Evolutionary conservation across 164 flowering plant genomes (phyloP).

Genomic region (Vitis labrusca): DNA sequence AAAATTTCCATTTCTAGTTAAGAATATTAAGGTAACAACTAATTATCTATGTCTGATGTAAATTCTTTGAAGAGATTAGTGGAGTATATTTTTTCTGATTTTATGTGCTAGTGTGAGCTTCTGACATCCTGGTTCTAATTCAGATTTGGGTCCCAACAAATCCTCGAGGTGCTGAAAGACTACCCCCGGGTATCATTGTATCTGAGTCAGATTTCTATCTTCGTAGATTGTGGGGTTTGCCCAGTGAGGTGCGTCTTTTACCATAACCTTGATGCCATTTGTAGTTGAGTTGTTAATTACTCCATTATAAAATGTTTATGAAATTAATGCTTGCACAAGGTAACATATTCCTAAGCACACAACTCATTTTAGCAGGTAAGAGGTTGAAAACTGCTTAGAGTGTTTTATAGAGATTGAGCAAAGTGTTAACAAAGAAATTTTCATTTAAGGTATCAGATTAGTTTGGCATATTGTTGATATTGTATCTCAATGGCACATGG

Average conservation of each 20-base stretch:
- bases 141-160: constrained; percentile 61
- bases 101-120: neutral
- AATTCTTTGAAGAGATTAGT: too few relatives aligned
- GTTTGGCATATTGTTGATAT: neutral
- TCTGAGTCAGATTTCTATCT: constrained; percentile 44
- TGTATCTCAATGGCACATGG: too few relatives aligned
- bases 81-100: neutral
- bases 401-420: neutral
- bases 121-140: constrained; percentile 4
- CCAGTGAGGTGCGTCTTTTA: constrained; percentile 34
- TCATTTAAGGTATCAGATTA: neutral
- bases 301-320: too few relatives aligned
- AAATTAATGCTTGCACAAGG: too few relatives aligned
- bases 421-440: neutral
- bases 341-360: too few relatives aligned
- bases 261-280: neutral
- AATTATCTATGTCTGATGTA: too few relatives aligned
- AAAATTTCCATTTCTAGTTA: too few relatives aligned
- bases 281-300: too few relatives aligned
- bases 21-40: too few relatives aligned
- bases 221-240: constrained; percentile 51
- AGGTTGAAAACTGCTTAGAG: neutral
- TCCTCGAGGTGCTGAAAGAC: constrained; percentile 53
- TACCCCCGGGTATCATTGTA: constrained; percentile 44
- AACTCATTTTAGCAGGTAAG: neutral